phyloP scores from a whole-genome alignment of 2,329 filamentous ascomycete genomes.

The Lecanicillium sp. region DNA sequence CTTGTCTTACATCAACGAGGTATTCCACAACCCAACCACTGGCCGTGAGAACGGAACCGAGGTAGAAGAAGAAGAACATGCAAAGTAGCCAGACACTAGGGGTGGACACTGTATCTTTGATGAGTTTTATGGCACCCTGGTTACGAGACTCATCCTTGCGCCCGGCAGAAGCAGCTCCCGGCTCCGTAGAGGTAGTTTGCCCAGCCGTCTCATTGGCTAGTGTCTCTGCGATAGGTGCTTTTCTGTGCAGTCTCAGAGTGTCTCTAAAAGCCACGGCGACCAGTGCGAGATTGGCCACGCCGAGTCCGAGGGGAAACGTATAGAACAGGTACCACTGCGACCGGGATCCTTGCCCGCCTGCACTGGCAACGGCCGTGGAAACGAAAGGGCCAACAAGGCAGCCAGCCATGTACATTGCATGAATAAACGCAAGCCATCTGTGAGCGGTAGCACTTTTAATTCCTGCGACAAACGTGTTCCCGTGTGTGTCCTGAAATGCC shows the following conservation, averaged over 20 bases:
- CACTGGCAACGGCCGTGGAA: slow-evolving; percentile 40
- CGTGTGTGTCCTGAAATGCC: slow-evolving; percentile 56
- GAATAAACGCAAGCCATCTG: slow-evolving; percentile 55
- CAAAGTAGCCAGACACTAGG: slow-evolving; percentile 50
- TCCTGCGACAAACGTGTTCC: slow-evolving; percentile 52
- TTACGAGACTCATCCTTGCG: slow-evolving; percentile 12
- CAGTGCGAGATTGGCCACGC: slow-evolving; percentile 39
- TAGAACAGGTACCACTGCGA: slow-evolving; percentile 50
- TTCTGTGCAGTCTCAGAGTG: slow-evolving; percentile 22
- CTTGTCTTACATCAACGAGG: slow-evolving; percentile 50
- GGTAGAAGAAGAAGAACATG: slow-evolving; percentile 56
- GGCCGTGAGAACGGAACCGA: slow-evolving; percentile 48
- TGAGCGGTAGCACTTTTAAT: slow-evolving; percentile 37
- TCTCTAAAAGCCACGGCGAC: slow-evolving; percentile 44
- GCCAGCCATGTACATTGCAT: slow-evolving; percentile 53
- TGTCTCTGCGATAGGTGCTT: too few relatives aligned
- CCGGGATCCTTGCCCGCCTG: slow-evolving; percentile 12
- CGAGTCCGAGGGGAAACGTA: slow-evolving; percentile 43
- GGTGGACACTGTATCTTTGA: slow-evolving; percentile 35
- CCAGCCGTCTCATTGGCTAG: too few relatives aligned
- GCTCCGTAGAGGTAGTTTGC: too few relatives aligned
- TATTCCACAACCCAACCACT: slow-evolving; percentile 60
- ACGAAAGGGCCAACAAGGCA: slow-evolving; percentile 50
- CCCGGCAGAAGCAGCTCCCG: background rate
- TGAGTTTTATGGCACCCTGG: slow-evolving; percentile 30